Percentiles rank a stretch among this genome's conserved stretches.
Evolutionary conservation across 2,329 filamentous ascomycete species (phyloP).

Genomic region (Aspergillus candidus): DNA sequence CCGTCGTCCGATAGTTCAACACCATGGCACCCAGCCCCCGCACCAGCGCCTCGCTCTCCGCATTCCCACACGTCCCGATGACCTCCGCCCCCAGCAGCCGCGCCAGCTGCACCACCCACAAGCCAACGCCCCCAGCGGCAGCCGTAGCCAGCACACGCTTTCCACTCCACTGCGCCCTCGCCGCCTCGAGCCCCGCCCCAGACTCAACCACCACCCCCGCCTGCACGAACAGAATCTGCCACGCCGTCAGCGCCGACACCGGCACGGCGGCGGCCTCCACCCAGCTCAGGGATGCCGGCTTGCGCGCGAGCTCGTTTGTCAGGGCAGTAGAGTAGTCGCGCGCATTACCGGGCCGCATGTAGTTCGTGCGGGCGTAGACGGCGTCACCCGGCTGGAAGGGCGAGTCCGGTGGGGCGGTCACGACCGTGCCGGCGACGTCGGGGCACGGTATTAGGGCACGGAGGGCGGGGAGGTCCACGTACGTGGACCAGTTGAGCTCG

Average conservation of each 20-base stretch:
- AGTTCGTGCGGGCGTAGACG: constrained; percentile 36
- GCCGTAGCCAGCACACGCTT: constrained; percentile 42
- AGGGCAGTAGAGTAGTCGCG: constrained; percentile 33
- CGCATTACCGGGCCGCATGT: constrained; percentile 31
- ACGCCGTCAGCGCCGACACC: constrained; percentile 39
- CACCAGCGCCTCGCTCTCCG: constrained; percentile 36
- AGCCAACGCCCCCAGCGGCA: constrained; percentile 41
- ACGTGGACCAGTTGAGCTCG: constrained; percentile 41
- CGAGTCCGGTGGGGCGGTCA: constrained; percentile 28
- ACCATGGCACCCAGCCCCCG: constrained; percentile 38
- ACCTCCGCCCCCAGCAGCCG: constrained; percentile 29
- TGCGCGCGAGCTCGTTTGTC: constrained; percentile 33
- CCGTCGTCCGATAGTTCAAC: constrained; percentile 34
- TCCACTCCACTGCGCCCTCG: constrained; percentile 14
- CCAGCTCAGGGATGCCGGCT: constrained; percentile 32
- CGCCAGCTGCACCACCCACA: constrained; percentile 38
- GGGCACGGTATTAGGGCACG: constrained; percentile 35
- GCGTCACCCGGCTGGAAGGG: constrained; percentile 36
- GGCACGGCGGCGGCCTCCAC: constrained; percentile 35
- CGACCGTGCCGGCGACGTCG: constrained; percentile 39
- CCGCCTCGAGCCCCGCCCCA: background rate
- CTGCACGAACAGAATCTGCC: constrained; percentile 41
- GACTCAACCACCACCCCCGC: constrained; percentile 17
- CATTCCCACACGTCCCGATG: constrained; percentile 33
- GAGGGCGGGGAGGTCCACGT: constrained; percentile 18